Evolutionary conservation across 2,329 filamentous ascomycete genomes (phyloP).

Genomic region (Xylaria sp.): DNA sequence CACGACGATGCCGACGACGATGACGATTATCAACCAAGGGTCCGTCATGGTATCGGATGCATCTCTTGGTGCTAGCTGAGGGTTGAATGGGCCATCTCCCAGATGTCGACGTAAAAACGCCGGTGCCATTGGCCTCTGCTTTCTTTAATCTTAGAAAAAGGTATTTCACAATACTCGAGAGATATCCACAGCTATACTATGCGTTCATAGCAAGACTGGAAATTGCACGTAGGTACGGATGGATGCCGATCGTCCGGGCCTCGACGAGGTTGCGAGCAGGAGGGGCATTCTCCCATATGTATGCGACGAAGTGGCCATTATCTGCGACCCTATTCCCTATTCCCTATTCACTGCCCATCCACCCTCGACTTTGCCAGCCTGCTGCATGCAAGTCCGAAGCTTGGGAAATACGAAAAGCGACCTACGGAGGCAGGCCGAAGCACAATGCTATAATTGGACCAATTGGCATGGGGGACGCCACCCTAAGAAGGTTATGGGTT

Average conservation of each 20-base stretch:
- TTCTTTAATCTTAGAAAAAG: not conserved
- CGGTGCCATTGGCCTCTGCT: slow-evolving; percentile 18
- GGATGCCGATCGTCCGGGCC: not conserved
- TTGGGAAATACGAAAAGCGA: slow-evolving; percentile 18
- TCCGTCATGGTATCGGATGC: slow-evolving; percentile 3
- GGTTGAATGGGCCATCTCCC: slow-evolving; percentile 5
- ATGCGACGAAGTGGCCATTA: not conserved
- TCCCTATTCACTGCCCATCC: not conserved
- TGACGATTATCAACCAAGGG: slow-evolving; percentile 33
- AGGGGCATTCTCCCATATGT: not conserved
- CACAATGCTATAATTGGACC: slow-evolving; percentile 21
- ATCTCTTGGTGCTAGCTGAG: slow-evolving; percentile 7
- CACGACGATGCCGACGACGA: slow-evolving; percentile 29
- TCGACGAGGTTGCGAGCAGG: not conserved
- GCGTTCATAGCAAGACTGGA: not conserved
- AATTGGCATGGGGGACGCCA: slow-evolving; percentile 12
- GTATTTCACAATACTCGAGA: slow-evolving; percentile 1
- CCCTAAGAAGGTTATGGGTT: slow-evolving; percentile 17
- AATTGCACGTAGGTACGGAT: no score
- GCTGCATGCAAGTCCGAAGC: slow-evolving; percentile 1
- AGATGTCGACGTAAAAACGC: slow-evolving; percentile 7
- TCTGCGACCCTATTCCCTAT: not conserved
- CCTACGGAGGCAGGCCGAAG: slow-evolving; percentile 11
- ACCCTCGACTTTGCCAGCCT: not conserved
- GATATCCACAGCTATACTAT: not conserved